Evolutionary conservation across 768 basidiomycete genomes (phyloP).

Genomic region (Lyophyllum semitale): DNA sequence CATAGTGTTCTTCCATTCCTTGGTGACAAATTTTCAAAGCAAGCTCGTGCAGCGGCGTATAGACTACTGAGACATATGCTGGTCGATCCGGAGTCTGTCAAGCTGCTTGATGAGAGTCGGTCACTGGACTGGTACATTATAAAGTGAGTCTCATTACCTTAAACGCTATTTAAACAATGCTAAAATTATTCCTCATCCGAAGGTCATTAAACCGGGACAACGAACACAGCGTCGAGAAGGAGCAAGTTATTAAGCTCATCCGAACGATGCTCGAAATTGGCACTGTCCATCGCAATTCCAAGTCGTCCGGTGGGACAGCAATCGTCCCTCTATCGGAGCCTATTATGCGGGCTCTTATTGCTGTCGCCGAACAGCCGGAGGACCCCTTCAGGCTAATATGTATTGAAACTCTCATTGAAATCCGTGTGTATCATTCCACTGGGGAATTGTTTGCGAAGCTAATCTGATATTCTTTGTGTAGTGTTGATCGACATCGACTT

Average conservation of each 20-base stretch:
- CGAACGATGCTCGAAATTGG: constrained; percentile 81
- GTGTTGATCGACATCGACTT: constrained; percentile 89
- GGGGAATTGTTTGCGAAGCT: background rate
- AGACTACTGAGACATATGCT: constrained; percentile 78
- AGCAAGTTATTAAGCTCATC: constrained; percentile 90
- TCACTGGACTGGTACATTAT: constrained; percentile 90
- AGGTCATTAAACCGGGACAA: constrained; percentile 87
- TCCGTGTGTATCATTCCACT: constrained; percentile 55
- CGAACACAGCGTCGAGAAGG: constrained; percentile 81
- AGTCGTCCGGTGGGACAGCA: constrained; percentile 41
- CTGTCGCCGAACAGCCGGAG: constrained; percentile 90
- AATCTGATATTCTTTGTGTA: constrained; percentile 29
- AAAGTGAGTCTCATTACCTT: constrained; percentile 51
- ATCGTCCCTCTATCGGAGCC: constrained; percentile 68
- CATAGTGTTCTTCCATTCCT: constrained; percentile 76
- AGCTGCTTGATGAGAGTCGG: constrained; percentile 53
- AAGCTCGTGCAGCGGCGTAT: constrained; percentile 81
- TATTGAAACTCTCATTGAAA: constrained; percentile 87
- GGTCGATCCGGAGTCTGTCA: constrained; percentile 73
- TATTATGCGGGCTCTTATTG: constrained; percentile 86
- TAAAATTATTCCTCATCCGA: constrained; percentile 5
- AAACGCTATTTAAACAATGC: constrained; percentile 7
- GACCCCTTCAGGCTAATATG: constrained; percentile 85
- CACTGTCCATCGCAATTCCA: constrained; percentile 52
- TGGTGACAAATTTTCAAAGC: constrained; percentile 70